phyloP scores from a whole-genome alignment of 495 filamentous ascomycete species.

The Hypoxylon cercidicola region DNA sequence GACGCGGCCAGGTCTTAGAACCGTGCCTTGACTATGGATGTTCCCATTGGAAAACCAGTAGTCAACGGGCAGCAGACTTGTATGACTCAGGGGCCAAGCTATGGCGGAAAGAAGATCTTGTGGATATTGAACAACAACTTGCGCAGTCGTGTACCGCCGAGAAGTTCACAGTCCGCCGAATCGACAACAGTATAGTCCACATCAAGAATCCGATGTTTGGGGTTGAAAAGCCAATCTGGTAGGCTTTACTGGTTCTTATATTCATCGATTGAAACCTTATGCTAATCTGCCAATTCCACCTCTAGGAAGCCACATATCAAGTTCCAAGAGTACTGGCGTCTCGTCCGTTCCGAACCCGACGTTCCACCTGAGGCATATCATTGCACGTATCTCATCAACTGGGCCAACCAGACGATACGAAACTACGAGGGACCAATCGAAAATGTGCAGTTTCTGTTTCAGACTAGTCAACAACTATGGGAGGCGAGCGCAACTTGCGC shows the following conservation, averaged over 20 bases:
- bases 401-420: constrained; percentile 48
- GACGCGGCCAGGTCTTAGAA: background rate
- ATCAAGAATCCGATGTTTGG: constrained; percentile 54
- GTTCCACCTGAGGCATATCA: constrained; percentile 48
- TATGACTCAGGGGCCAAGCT: constrained; percentile 51
- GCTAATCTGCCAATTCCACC: constrained; percentile 28
- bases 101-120: constrained; percentile 52
- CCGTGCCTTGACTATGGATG: constrained; percentile 47
- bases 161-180: constrained; percentile 51
- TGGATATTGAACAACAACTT: constrained; percentile 53
- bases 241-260: constrained; percentile 6
- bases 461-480: constrained; percentile 8
- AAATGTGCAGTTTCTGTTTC: constrained; percentile 18
- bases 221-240: constrained; percentile 54
- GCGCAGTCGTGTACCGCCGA: constrained; percentile 45
- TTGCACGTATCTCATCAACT: constrained; percentile 53
- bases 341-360: constrained; percentile 36
- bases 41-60: constrained; percentile 50
- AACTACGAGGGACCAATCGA: constrained; percentile 50
- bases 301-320: constrained; percentile 34
- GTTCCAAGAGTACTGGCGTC: constrained; percentile 16
- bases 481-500: constrained; percentile 4
- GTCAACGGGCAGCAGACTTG: constrained; percentile 52
- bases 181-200: constrained; percentile 49
- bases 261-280: no score